A percentile compares a stretch with the other conserved stretches of the same genome.
phyloP scores from a whole-genome alignment of 768 basidiomycete genomes.

The Lanmaoa rubissima region DNA sequence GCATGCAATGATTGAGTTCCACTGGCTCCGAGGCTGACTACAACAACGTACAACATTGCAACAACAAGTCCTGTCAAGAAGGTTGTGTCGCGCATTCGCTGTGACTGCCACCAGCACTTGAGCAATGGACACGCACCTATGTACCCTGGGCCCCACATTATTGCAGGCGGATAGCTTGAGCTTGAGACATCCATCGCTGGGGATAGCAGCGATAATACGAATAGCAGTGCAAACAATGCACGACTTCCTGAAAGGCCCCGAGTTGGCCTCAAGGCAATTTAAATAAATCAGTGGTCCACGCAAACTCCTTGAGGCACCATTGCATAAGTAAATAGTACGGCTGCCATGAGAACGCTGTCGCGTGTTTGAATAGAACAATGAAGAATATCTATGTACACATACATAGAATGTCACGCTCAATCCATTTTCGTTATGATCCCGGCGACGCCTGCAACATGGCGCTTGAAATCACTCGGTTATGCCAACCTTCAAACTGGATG shows the following conservation, averaged over 20 bases:
- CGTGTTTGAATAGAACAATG: too few species aligned
- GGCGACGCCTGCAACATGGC: too few species aligned
- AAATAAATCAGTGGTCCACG: not conserved
- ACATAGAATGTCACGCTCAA: too few species aligned
- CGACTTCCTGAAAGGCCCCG: not conserved
- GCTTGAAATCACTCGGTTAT: too few species aligned
- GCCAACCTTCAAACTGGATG: too few species aligned
- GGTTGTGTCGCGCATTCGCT: not conserved
- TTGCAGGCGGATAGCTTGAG: not conserved
- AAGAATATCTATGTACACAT: too few species aligned
- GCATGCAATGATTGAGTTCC: not conserved
- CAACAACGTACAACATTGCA: constrained; percentile 3
- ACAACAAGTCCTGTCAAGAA: not conserved
- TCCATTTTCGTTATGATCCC: too few species aligned
- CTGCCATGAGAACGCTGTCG: too few species aligned
- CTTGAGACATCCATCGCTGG: not conserved
- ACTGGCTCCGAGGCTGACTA: too few species aligned
- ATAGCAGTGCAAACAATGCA: not conserved
- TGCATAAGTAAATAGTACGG: not conserved
- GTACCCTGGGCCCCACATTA: constrained; percentile 2
- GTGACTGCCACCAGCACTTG: not conserved
- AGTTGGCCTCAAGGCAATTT: not conserved
- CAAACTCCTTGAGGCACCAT: not conserved
- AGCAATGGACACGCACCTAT: constrained; percentile 2
- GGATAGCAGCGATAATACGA: not conserved